Evolutionary conservation across 495 filamentous ascomycete genomes (phyloP), one percentile per base, ranked within the genome.

Genomic region (Acidomyces sp.): DNA sequence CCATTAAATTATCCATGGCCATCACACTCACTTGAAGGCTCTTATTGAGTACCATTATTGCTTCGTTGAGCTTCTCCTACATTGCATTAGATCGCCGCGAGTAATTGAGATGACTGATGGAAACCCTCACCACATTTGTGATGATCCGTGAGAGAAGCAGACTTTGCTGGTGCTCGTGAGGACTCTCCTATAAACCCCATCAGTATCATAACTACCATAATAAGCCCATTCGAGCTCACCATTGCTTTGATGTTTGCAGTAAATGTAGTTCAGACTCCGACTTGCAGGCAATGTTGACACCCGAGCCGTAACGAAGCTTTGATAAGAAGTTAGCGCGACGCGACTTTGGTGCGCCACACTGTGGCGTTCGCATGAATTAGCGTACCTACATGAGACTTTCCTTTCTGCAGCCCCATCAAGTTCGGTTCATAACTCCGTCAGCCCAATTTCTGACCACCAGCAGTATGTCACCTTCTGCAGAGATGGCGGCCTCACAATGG

Each of bases 61-160:
- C 77, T 61, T 96, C 90, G 52, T 97, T 97, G 39, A 97, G 76
- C 63, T 97, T 97, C 64, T 96, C 92, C 90, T 97, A 42, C 27
- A 16, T 9, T 9, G 7, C 19, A 27, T 17, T 36, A 24, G 28
- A 16, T 6, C 17, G 4, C 6, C 6, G 15, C 30, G 32, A n/a
- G 6, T 6, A 22, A n/a, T 3, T 3, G 1, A 3, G 17, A 26
- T 4, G 15, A 33, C 12, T 21, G 18, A 12, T 2, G 38, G 4
- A 11, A 32, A 30, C 33, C 66, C 78, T 55, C 69, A 96, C 90
- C 51, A 96, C 85, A 52, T 97, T 97, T 55, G 78, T 90, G 63
- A 94, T 93, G 65, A 97, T 95, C 32, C 90, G 85, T 7, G 83
- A 87, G 17, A 97, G 70, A 37, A 97, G 72, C 34, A 93, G 66